phyloP scores from a whole-genome alignment of 768 basidiomycete species.

The Tulasnella sp. region DNA sequence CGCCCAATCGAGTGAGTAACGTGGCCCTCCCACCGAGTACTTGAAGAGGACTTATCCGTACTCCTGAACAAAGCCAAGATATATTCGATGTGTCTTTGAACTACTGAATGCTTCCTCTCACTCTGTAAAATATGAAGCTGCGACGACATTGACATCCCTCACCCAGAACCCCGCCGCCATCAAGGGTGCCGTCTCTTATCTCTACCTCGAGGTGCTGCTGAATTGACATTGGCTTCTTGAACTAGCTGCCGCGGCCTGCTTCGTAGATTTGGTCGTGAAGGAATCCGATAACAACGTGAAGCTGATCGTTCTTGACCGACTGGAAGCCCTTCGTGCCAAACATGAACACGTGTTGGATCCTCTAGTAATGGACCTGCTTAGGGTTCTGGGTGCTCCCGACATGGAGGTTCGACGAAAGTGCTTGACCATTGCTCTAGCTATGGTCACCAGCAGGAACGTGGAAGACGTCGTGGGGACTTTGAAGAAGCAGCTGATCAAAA shows the following conservation, averaged over 20 bases:
- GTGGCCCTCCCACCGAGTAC: background rate
- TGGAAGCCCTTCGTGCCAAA: constrained; percentile 73
- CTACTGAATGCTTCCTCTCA: constrained; percentile 83
- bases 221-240: constrained; percentile 13
- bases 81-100: constrained; percentile 91
- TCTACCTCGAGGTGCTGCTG: background rate
- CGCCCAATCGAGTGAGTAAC: constrained; percentile 66
- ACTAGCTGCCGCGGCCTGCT: constrained; percentile 79
- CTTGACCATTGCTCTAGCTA: constrained; percentile 79
- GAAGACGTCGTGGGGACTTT: constrained; percentile 95
- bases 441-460: constrained; percentile 91
- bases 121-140: constrained; percentile 96
- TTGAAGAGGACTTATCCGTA: background rate
- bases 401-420: constrained; percentile 96
- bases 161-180: constrained; percentile 95
- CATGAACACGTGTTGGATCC: constrained; percentile 87
- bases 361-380: constrained; percentile 92
- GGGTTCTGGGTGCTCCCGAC: constrained; percentile 76
- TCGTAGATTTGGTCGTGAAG: constrained; percentile 85
- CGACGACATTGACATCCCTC: constrained; percentile 86
- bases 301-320: constrained; percentile 89
- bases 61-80: constrained; percentile 58
- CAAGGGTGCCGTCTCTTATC: constrained; percentile 58
- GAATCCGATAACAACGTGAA: constrained; percentile 99
- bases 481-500: constrained; percentile 95